A percentile compares a stretch with the other conserved stretches of the same genome.
Conservation (phyloP, 192 early-diverging fungal species). For the Backusella mclennaniae region DNA sequence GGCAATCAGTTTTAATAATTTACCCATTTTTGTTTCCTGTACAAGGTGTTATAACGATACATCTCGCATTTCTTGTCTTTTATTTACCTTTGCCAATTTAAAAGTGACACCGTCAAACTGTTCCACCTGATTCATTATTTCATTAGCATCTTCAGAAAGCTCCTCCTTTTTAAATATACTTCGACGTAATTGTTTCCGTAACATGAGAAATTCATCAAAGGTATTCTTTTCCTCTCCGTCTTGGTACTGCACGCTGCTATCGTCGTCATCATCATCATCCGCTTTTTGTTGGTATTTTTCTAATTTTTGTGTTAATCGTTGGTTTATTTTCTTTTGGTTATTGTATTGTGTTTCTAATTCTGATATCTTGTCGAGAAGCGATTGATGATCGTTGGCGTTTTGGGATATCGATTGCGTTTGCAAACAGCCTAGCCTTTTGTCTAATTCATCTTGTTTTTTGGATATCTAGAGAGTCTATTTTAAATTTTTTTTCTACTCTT, state of each 20-base stretch:
- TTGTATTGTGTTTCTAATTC: not conserved
- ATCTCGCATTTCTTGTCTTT: not conserved
- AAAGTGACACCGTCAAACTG: slow-evolving; percentile 31
- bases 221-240: not conserved
- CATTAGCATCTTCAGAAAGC: slow-evolving; percentile 11
- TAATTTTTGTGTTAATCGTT: not conserved
- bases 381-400: not conserved
- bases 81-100: slow-evolving; percentile 32
- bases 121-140: slow-evolving; percentile 34
- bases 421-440: not conserved
- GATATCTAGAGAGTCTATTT: not conserved
- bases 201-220: slow-evolving; percentile 14
- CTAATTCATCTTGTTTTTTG: not conserved
- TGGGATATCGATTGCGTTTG: not conserved
- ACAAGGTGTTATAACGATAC: not conserved
- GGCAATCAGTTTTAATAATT: slow-evolving; percentile 34
- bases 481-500: not conserved
- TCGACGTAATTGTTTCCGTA: slow-evolving; percentile 28
- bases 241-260: not conserved
- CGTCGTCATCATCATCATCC: not conserved
- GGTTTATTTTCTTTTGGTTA: not conserved
- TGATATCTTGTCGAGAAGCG: not conserved
- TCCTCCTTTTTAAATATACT: slow-evolving; percentile 29
- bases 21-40: slow-evolving; percentile 40
- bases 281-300: not conserved